Conservation (phyloP, 179 eudicot species). For the Heliamphora pulchella region DNA sequence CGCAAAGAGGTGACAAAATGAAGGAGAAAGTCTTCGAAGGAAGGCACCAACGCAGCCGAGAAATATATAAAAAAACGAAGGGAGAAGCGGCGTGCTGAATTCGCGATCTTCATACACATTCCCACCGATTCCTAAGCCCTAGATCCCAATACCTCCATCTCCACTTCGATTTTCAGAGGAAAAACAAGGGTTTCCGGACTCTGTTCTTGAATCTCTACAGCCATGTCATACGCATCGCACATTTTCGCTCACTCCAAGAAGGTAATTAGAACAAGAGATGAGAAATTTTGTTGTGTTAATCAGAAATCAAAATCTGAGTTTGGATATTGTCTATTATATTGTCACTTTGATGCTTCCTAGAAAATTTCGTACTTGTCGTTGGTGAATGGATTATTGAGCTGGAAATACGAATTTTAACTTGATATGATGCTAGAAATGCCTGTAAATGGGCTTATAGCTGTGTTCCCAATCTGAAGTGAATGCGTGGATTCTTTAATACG, state of each 20-base stretch:
- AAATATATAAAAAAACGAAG: too few relatives aligned
- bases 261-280: conserved; percentile 16
- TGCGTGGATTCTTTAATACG: background rate
- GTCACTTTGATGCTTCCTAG: background rate
- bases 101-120: background rate
- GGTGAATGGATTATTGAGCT: background rate
- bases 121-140: background rate
- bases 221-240: conserved; percentile 38
- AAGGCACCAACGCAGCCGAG: too few relatives aligned
- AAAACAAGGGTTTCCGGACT: background rate
- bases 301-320: background rate
- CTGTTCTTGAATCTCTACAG: conserved; percentile 6
- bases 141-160: background rate
- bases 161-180: background rate
- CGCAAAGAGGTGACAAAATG: too few relatives aligned
- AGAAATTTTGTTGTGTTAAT: background rate
- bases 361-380: background rate
- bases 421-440: background rate
- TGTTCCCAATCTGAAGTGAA: background rate
- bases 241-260: conserved; percentile 40
- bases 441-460: background rate
- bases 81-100: background rate
- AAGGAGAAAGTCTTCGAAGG: too few relatives aligned
- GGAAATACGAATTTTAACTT: background rate
- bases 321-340: too few relatives aligned